Evolutionary conservation across 257 asterid species (phyloP), one percentile per base, ranked within the genome.

Genomic region (Solanum peruvianum): DNA sequence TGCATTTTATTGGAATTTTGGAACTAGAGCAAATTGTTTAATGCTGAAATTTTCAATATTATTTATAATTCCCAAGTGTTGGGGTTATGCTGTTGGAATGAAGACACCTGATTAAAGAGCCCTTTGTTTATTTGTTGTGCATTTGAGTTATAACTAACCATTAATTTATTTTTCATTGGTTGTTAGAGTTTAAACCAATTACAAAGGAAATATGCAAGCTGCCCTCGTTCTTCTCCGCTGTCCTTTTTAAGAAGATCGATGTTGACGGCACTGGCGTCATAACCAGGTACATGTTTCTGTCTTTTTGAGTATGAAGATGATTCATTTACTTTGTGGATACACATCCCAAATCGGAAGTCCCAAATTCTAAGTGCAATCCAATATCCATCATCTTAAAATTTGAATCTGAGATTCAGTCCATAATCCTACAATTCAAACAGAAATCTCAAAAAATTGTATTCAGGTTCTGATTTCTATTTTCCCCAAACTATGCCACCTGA

Each of bases 181-280:
- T 91, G 77, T 90, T 96, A 97, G 99, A 97, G 91, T 95, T 97
- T 86, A 97, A 97, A 90, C 97, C 94, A 31, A 94, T 97, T 87
- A 96, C 98, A 2, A 95, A 96, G 91, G 99, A 97, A 89, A 92
- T 97, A 37, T 97, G 99, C 95, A 97, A 97, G 98, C 98, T 97
- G 45, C 99, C 99, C 3, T 96, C 99, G 41, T 97, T 97, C 96
- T 96, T 96, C 91, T 97, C 99, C 69, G 58, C 94, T 75, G 93
- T 90, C 44, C 95, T 97, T 88, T 97, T 97, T 89, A 93, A 91
- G 89, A 96, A 92, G 93, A 97, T 96, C n/a, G 99, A 97, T 86
- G 90, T 90, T 45, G 92, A 90, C 87, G 85, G 92, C 86, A 91
- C 93, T 72, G 98, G 99, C 82, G 86, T 91, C 66, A 93, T 97